phyloP scores from a whole-genome alignment of 805 yeast genomes.

The Kazachstania kunashirensis region DNA sequence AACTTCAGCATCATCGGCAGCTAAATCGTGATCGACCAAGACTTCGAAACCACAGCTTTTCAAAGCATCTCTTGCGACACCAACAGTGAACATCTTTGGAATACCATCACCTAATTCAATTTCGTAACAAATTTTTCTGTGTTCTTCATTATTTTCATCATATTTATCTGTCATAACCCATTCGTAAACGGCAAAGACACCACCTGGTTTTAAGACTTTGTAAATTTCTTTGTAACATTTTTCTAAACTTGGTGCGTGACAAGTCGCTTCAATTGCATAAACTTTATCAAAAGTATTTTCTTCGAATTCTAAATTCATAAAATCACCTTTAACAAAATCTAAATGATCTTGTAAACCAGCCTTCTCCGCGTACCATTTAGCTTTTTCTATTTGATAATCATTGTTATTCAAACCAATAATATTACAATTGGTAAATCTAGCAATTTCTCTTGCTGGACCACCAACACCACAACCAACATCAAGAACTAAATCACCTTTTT shows the following conservation, averaged over 20 bases:
- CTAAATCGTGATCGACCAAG: slow-evolving; percentile 68
- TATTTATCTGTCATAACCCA: slow-evolving; percentile 97
- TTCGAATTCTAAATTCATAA: slow-evolving; percentile 97
- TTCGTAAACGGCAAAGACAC: slow-evolving; percentile 94
- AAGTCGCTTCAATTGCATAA: slow-evolving; percentile 97
- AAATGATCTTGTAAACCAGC: slow-evolving; percentile 62
- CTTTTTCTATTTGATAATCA: slow-evolving; percentile 93
- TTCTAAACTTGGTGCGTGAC: slow-evolving; percentile 92
- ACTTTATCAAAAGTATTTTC: slow-evolving; percentile 89
- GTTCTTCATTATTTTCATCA: slow-evolving; percentile 79
- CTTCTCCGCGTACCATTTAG: slow-evolving; percentile 65
- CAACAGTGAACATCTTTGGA: slow-evolving; percentile 84
- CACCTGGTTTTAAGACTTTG: slow-evolving; percentile 96
- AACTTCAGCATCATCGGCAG: slow-evolving; percentile 67
- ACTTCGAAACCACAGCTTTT: slow-evolving; percentile 80
- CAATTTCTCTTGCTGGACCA: slow-evolving; percentile 96
- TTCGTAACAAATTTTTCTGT: slow-evolving; percentile 91
- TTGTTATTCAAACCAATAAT: slow-evolving; percentile 91
- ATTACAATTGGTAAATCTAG: slow-evolving; percentile 78
- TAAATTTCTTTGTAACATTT: slow-evolving; percentile 93
- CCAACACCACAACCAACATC: slow-evolving; percentile 99
- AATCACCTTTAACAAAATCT: slow-evolving; percentile 89
- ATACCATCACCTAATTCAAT: slow-evolving; percentile 98
- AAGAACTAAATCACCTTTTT: slow-evolving; percentile 73
- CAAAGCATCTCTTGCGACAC: slow-evolving; percentile 83